These are phyloP conservation scores for Daldinia grandis DNA, from an alignment of 495 filamentous ascomycete genomes.

Conservation along the genomic window DNA sequence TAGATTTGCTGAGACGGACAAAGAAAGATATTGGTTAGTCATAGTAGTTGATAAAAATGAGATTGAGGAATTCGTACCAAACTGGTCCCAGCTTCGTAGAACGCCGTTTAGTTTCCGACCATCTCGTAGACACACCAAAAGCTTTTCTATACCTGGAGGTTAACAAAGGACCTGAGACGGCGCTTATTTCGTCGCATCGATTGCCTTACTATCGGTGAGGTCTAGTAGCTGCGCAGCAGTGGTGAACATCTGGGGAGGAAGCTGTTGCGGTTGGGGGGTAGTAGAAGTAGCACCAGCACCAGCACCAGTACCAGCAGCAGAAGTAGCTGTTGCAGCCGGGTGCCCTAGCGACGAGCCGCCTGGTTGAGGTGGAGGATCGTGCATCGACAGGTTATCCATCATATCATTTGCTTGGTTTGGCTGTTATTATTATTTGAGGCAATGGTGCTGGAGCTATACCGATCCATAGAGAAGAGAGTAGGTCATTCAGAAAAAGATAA, in stretches of 20 bases:
- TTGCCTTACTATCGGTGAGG: conserved; percentile 88
- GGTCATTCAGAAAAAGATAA: neutral
- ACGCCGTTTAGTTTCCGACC: conserved; percentile 93
- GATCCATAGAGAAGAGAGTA: conserved; percentile 33
- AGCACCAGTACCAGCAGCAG: too few relatives aligned
- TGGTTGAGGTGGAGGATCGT: conserved; percentile 52
- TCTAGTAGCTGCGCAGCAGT: conserved; percentile 94
- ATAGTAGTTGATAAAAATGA: too few relatives aligned
- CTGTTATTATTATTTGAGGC: conserved; percentile 11
- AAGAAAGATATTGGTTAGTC: conserved; percentile 11
- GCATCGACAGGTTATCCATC: conserved; percentile 60
- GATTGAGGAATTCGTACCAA: conserved; percentile 66
- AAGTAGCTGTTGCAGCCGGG: conserved; percentile 59
- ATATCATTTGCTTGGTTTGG: conserved; percentile 39
- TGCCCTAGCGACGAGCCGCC: conserved; percentile 34
- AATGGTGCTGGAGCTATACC: conserved; percentile 2
- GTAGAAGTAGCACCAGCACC: conserved; percentile 72
- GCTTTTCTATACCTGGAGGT: conserved; percentile 73
- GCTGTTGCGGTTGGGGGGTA: conserved; percentile 60
- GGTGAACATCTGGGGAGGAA: conserved; percentile 95
- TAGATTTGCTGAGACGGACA: conserved; percentile 78
- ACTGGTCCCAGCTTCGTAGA: conserved; percentile 96
- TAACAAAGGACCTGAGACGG: conserved; percentile 15
- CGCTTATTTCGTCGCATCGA: conserved; percentile 11
- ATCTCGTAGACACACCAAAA: conserved; percentile 87